Base-by-base conservation (phyloP, 805 yeast species). In the Candida methanosorbosa region DNA sequence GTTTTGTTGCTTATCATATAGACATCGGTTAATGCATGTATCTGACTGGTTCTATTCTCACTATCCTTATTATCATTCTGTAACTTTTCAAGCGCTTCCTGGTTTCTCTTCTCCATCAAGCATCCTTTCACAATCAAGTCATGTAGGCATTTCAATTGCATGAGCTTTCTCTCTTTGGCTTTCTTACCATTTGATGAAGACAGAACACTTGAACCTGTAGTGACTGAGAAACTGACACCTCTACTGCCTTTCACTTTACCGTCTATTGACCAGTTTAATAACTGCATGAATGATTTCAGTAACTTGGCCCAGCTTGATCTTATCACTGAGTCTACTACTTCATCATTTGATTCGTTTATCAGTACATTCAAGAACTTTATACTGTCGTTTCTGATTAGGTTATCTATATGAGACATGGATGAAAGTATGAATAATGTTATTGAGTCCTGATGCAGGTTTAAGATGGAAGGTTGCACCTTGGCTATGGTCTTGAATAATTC, bases 401-500 rank as follows among this genome's bases (percentile, higher is more conserved):
- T 78, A 21, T 71, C 71, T 27, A 92, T 81, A 54, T 92, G 97
- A 14, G 97, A 82, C 96, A 92, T 90, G 3, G 95, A 94, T 34
- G 90, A 80, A 45, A 81, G 82, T 14, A 90, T 66, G 53, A 81
- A 88, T 21, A 90, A 65, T n/a, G 82, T 68, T 36, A 81, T 50
- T 16, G 70, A 58, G 40, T 75, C 60, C 48, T 77, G 62, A 61
- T 81, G 85, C 18, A 81, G 54, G 37, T 71, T 73, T 39, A 81
- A 57, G 19, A 81, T 61, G 4, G 74, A 72, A 0, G 72, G 67
- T 44, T 75, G 78, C 18, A 57, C 56, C 12, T 54, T 48, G 2
- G 75, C 72, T 23, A 77, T 63, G 7, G 66, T 65, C 4, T 59
- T 56, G 4, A 80, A 56, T 11, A 81, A 53, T 0, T 63, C 59